Percentiles rank a stretch among this genome's conserved stretches.
phyloP scores from a whole-genome alignment of 2,329 filamentous ascomycete species.

The Fusarium virguliforme region DNA sequence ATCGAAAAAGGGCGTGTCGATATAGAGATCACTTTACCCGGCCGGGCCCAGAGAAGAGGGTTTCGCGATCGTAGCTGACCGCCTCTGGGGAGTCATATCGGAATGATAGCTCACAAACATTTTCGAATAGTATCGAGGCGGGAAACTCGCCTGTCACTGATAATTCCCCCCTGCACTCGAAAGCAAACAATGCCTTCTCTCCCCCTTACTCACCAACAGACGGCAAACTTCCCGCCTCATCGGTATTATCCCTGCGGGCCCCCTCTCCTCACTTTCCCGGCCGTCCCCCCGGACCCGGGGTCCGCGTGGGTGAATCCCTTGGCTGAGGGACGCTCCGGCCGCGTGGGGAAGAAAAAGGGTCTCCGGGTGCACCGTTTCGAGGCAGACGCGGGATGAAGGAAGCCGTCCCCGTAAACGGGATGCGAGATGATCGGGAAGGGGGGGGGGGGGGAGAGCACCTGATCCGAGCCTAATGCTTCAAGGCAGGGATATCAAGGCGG shows the following conservation, averaged over 20 bases:
- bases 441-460: constrained; percentile 30
- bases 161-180: constrained; percentile 4
- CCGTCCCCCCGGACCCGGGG: constrained; percentile 15
- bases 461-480: constrained; percentile 42
- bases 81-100: constrained; percentile 35
- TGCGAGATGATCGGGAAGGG: constrained; percentile 44
- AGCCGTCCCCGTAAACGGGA: constrained; percentile 23
- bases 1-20: constrained; percentile 31
- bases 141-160: constrained; percentile 1
- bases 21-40: constrained; percentile 16
- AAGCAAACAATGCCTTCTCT: constrained; percentile 23
- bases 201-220: constrained; percentile 22
- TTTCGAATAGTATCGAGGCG: neutral
- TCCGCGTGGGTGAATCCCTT: constrained; percentile 39
- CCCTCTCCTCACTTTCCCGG: neutral
- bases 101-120: constrained; percentile 40
- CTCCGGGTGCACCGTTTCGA: neutral
- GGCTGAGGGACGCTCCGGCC: constrained; percentile 23
- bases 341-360: constrained; percentile 28
- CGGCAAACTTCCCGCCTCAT: constrained; percentile 23
- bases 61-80: constrained; percentile 34
- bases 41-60: neutral
- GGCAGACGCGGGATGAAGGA: constrained; percentile 21
- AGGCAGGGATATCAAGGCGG: constrained; percentile 14
- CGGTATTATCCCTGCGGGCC: constrained; percentile 3